Evolutionary conservation across 129 eudicot genomes (phyloP), one percentile per base, ranked within the genome.

Genomic region (Tagetes erecta): DNA sequence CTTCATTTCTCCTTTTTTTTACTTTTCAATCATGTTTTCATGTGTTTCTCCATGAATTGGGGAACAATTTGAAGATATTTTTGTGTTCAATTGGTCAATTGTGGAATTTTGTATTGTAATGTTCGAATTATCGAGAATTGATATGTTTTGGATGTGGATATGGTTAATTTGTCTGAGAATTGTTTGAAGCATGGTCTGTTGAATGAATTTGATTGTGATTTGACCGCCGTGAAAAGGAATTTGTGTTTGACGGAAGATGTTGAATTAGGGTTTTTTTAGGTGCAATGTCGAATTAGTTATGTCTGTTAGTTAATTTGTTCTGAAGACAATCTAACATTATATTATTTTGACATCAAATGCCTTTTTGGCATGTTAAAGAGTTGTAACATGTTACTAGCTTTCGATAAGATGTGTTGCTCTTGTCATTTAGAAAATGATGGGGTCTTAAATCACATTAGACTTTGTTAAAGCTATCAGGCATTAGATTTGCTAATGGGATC

Each of bases 41-140:
- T 34, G 53, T 53, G 38, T 14, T 65, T 67, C 40, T 20, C 2
- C 36, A 31, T 70, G 71, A 70, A 62, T 7, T 78, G 50, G 66
- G 41, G 38, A 39, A 2, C 13, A 40, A 13, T 78, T 38, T 2
- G 57, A 37, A 11, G 74, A 66, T 55, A 4, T 79, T 8, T 45
- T 31, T 66, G 68, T 55, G 73, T 71, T 78, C 45, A 3, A 33
- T 45, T 31, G 66, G 83, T 66, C 27, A 55, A 67, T 72, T 79
- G 78, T 27, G 60, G 37, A 6, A 51, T 51, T 71, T 64, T 53
- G 49, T 78, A 58, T 52, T 78, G 49, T 31, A 55, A 52, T 63
- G 64, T 30, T 41, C 30, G 59, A 64, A 64, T 44, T 59, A 12
- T 71, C 30, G 77, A 35, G 51, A n/a, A n/a, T 79, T 64, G 68